Base-by-base conservation (phyloP, 2,329 filamentous ascomycete genomes). In the Didymella glomerata region DNA sequence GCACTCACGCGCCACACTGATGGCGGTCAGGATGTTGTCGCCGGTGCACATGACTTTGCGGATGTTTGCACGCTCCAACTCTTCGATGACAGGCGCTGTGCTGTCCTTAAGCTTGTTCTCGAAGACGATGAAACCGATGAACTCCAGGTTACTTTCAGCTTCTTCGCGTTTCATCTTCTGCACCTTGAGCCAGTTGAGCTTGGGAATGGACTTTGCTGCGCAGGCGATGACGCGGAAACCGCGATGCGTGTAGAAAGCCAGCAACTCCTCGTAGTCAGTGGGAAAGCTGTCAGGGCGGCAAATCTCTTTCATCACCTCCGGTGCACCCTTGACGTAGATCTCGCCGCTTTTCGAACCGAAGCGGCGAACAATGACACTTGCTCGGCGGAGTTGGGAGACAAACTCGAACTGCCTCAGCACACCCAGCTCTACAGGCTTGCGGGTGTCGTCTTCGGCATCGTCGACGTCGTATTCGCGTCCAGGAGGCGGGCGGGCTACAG, bases 221-320 rank as follows among this genome's bases (percentile, higher is more conserved):
- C 93, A 97, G 5, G 91, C 96, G 73, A 99, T 99, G 13, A 99
- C 95, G 74, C 95, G 90, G 78, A 93, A 99, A 22, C 96, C 95
- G 72, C 94, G 89, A 70, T 99, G 95, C 0, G 95, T 99, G 77
- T 99, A 99, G 73, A 92, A 88, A 1, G 89, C 89, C 2, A 99
- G 81, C 2, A 96, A 85, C 64, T 97, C 92, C 38, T 98, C 93
- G 69, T 96, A 99, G 74, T 97, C 92, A 28, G 83, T 80, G 0
- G 95, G 95, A 65, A 99, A 92, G 76, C 87, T 94, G 65, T 93
- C 90, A 0, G 90, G 83, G 11, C 85, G 85, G 77, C 95, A 99
- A 40, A 99, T 98, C 22, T 95, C 92, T 65, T 89, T 91, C 90
- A 99, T 96, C 68, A 92, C 94, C 77, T 99, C 95, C 1, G 95